Evolutionary conservation across 352 stramenopile species (phyloP).

Genomic region (Phytopythium montanum): DNA sequence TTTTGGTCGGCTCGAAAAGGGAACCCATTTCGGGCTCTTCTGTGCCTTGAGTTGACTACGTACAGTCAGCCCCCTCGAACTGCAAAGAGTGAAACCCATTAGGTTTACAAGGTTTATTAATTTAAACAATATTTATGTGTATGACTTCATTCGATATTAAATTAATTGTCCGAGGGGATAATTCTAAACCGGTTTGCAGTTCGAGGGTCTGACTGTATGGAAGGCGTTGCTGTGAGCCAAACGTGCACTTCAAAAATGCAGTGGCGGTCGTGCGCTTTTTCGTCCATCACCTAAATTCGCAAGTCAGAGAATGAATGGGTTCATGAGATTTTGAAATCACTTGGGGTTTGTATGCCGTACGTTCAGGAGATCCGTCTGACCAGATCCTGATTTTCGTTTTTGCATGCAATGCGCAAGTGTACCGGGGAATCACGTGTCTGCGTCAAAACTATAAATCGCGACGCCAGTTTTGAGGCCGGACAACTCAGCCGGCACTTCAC

Average conservation of each 20-base stretch:
- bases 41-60: no score
- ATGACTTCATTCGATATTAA: no score
- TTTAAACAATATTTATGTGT: no score
- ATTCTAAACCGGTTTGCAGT: no score
- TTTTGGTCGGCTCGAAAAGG: neutral
- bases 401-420: neutral
- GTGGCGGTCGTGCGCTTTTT: neutral
- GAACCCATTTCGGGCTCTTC: slow-evolving; percentile 7
- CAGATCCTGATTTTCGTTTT: slow-evolving; percentile 1
- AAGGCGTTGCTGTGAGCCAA: no score
- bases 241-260: slow-evolving; percentile 6
- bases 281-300: neutral
- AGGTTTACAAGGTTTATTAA: no score
- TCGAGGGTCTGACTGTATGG: no score
- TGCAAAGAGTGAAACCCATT: no score
- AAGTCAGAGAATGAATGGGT: neutral
- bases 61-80: no score
- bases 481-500: slow-evolving; percentile 3
- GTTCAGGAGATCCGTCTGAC: neutral
- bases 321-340: neutral
- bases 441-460: neutral
- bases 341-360: neutral
- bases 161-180: no score
- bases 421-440: neutral
- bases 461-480: neutral